Evolutionary conservation across 768 basidiomycete species (phyloP).

Genomic region (Lactarius sanguifluus): DNA sequence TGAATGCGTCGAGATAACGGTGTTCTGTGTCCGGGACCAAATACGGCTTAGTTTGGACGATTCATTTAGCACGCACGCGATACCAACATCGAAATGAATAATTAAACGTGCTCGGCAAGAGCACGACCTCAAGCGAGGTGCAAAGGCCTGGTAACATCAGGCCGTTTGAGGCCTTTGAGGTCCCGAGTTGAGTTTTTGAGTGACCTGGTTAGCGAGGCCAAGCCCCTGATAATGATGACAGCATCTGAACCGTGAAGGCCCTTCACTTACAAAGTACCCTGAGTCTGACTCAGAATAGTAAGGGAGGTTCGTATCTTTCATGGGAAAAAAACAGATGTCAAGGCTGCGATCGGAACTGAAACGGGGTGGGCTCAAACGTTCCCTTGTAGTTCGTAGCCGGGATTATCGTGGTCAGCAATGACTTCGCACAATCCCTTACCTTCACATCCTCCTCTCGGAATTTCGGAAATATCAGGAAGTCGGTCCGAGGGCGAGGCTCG

Average conservation of each 20-base stretch:
- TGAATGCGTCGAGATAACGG: neutral
- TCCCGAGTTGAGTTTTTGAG: neutral
- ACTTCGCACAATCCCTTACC: neutral
- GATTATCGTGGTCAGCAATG: too few species aligned
- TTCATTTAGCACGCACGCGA: neutral
- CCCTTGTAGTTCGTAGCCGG: neutral
- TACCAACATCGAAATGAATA: neutral
- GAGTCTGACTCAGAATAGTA: neutral
- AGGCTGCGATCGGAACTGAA: neutral
- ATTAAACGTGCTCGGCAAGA: neutral
- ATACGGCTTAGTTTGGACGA: neutral
- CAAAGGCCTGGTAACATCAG: neutral
- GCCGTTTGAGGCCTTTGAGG: neutral
- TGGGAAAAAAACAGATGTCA: neutral
- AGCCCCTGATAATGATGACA: neutral
- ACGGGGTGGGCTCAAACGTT: neutral
- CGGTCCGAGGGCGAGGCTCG: neutral
- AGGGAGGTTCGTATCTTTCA: neutral
- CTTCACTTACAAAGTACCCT: neutral
- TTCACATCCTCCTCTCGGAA: neutral
- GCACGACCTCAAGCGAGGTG: neutral
- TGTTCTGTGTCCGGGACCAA: neutral
- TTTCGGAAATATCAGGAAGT: neutral
- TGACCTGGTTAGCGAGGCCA: neutral
- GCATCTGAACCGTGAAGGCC: neutral